Evolutionary conservation across 1,139 yeast genomes (phyloP), one percentile per base, ranked within the genome.

Genomic region (Yamadazyma atlantica): DNA sequence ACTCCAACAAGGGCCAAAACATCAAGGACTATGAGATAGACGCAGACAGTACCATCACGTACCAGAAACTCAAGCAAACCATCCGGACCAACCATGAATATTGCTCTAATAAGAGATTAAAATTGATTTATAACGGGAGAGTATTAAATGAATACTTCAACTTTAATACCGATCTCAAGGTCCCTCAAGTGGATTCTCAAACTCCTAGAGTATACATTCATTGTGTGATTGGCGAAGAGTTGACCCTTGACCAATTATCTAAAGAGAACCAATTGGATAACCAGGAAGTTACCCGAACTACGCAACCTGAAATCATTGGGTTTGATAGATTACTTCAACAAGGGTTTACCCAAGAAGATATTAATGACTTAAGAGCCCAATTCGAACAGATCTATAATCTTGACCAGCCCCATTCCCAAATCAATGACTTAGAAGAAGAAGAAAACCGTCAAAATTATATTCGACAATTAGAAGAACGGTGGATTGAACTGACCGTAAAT

Each of bases 251-350:
- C n/a, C 88, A 85, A 53, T 60, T 88, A 29, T 71, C 66, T 1
- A 68, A 78, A 37, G 96, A 87, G 50, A 80, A 75, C 40, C 75
- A 73, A 40, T 49, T 78, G 40, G 94, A 85, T 51, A 72, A 70
- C 36, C 75, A 71, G 48, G 75, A 72, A 21, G 31, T 43, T 6
- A 68, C 68, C 17, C 31, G 41, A 4, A 73, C 82, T 1, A 75
- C 85, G 0, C 57, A 63, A 2, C 89, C 92, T 1, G 88, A 85
- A 34, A 85, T 85, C 5, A 76, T 84, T 10, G 97, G 97, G 3
- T 87, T 89, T 58, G 96, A 89, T 59, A 64, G 96, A 34, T 68
- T 89, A 40, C 69, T 90, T 22, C 79, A 79, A 32, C 92, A 90
- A 36, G 97, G 97, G 7, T 87, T 89, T 56, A 74, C 85, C 4